A percentile compares a stretch with the other conserved stretches of the same genome.
These are phyloP conservation scores for Babjeviella inositovora DNA, from an alignment of 805 yeast genomes.

Conservation along the genomic window DNA sequence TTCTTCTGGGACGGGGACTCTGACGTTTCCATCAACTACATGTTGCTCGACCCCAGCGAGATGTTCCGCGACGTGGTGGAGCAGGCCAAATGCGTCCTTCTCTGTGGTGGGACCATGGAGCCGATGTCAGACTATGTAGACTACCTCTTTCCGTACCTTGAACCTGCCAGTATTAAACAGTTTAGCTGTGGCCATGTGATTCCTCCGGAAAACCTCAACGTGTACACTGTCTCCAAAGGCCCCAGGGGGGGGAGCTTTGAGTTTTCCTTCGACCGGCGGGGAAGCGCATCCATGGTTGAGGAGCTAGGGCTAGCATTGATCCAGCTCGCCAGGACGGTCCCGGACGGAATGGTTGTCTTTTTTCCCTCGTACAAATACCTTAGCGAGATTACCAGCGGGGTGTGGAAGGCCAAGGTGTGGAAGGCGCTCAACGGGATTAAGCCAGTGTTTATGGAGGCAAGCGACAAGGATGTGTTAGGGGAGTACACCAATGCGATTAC, in stretches of 20 bases:
- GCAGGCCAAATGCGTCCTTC: constrained; percentile 48
- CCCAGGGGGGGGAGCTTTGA: constrained; percentile 20
- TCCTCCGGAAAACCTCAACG: constrained; percentile 51
- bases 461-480: constrained; percentile 22
- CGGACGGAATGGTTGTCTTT: constrained; percentile 67
- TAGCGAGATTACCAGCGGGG: constrained; percentile 18
- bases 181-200: constrained; percentile 79
- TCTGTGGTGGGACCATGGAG: constrained; percentile 95
- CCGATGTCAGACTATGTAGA: constrained; percentile 60
- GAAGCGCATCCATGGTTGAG: constrained; percentile 22
- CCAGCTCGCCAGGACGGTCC: constrained; percentile 26
- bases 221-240: constrained; percentile 27
- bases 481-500: constrained; percentile 30
- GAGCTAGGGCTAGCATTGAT: constrained; percentile 33
- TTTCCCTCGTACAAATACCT: constrained; percentile 76
- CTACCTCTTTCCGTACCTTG: constrained; percentile 47
- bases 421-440: constrained; percentile 20
- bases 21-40: constrained; percentile 33
- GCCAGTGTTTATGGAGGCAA: constrained; percentile 39
- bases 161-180: constrained; percentile 20
- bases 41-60: constrained; percentile 67
- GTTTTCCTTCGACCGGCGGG: constrained; percentile 56
- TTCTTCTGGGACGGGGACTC: constrained; percentile 43
- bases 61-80: constrained; percentile 51
- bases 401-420: constrained; percentile 33